Base-by-base conservation (phyloP, 495 filamentous ascomycete species). In the Friedmanniomyces endolithicus region DNA sequence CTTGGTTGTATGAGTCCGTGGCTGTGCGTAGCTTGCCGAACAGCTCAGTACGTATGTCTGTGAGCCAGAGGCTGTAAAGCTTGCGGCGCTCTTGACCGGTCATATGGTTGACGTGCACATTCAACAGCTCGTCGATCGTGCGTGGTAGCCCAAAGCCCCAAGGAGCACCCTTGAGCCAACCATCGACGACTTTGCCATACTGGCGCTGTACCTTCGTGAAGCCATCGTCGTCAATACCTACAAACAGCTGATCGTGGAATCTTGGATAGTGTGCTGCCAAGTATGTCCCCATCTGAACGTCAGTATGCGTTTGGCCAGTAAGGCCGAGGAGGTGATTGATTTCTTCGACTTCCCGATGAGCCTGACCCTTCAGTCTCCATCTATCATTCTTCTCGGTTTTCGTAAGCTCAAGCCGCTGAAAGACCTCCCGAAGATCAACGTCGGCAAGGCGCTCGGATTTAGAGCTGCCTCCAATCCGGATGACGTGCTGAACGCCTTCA, bases 391-490 rank as follows among this genome's bases (percentile, higher is more conserved):
- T 72, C 58, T 80, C 77, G 8, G 65, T 45, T 11, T 61, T 68
- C 8, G 76, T 79, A 6, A 64, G 68, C 11, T 57, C 53, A 24
- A 60, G 46, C 11, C 57, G 46, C 40, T 62, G 57, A 0, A 58
- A 53, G 29, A 81, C 67, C 1, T 57, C 52, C 6, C 71, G 63
- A 1, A 85, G 70, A 48, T 78, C 80, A 14, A 75, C 56, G 0
- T 65, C 59, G 48, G 71, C 63, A 0, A 83, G 65, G n/a, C 67
- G 55, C 37, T 84, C 77, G 0, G 78, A 81, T 62, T 85, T 84
- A 1, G 78, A 84, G 31, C 74, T 75, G 11, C 74, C 77, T 0
- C 85, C 86, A 11, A 92, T 78, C 14, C 86, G 80, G 49, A 92
- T 76, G 33, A 92, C 70, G 44, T 82, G 74, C 2, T 68, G 70